These are phyloP conservation scores for Rossbeevera mucosa DNA, from an alignment of 768 basidiomycete genomes.

Conservation along the genomic window DNA sequence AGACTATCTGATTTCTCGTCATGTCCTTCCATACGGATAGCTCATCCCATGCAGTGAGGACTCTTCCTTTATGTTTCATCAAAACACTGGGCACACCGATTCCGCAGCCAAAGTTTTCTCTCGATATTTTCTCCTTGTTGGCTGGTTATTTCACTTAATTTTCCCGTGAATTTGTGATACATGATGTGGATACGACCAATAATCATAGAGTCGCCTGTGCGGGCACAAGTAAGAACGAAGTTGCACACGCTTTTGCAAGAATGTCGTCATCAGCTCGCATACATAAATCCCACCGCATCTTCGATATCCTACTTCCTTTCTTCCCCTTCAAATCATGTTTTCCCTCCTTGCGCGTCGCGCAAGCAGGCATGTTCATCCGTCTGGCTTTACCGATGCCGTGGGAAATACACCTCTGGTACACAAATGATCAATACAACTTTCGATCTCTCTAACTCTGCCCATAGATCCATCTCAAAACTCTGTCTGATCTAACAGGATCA, in stretches of 20 bases:
- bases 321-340: constrained; percentile 13
- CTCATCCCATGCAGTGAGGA: constrained; percentile 15
- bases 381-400: constrained; percentile 80
- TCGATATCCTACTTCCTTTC: background rate
- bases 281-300: background rate
- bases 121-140: constrained; percentile 13
- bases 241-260: no score
- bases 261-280: constrained; percentile 17
- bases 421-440: background rate
- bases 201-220: constrained; percentile 14
- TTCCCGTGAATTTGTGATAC: constrained; percentile 22
- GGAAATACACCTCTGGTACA: constrained; percentile 91
- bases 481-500: constrained; percentile 80
- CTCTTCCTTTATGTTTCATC: constrained; percentile 10
- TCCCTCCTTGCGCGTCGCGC: constrained; percentile 34
- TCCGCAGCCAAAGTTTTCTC: constrained; percentile 15
- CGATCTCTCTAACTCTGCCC: constrained; percentile 6
- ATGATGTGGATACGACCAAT: constrained; percentile 12
- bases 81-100: constrained; percentile 12
- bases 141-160: constrained; percentile 23
- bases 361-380: constrained; percentile 23
- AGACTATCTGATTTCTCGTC: constrained; percentile 33
- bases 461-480: constrained; percentile 75
- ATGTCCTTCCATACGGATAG: constrained; percentile 19
- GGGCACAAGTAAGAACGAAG: no score